phyloP scores from a whole-genome alignment of 768 basidiomycete species.

The Kwoniella newhampshirensis region DNA sequence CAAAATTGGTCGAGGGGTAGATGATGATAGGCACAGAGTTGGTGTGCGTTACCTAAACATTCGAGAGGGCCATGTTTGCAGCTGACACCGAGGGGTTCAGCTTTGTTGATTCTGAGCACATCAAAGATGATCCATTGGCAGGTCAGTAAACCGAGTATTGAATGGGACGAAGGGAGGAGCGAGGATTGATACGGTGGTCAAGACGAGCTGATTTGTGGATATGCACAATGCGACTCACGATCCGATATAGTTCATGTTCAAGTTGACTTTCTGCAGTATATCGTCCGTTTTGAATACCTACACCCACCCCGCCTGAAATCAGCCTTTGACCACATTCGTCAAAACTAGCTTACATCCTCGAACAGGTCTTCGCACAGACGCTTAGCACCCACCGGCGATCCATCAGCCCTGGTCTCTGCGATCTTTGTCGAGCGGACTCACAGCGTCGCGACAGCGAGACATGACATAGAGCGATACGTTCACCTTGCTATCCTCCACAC shows the following conservation, averaged over 20 bases:
- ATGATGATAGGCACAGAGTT: conserved; percentile 64
- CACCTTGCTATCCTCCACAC: conserved; percentile 18
- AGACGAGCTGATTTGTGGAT: not conserved
- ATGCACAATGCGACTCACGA: conserved; percentile 58
- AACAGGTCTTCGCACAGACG: conserved; percentile 75
- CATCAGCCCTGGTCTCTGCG: conserved; percentile 1
- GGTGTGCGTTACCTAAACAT: conserved; percentile 80
- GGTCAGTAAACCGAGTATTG: no score
- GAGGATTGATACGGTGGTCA: not conserved
- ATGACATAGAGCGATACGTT: conserved; percentile 57
- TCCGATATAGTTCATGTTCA: conserved; percentile 72
- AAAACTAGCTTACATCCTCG: conserved; percentile 59
- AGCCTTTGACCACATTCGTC: not conserved
- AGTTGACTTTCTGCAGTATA: conserved; percentile 65
- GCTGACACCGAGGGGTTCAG: conserved; percentile 59
- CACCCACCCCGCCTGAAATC: not conserved
- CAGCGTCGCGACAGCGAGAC: conserved; percentile 77
- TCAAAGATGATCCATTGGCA: no score
- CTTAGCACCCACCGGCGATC: conserved; percentile 13
- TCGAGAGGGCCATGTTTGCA: conserved; percentile 80
- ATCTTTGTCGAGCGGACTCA: conserved; percentile 22
- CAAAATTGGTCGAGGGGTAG: conserved; percentile 51
- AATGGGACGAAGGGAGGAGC: not conserved
- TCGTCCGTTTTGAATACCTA: conserved; percentile 56
- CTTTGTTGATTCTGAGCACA: conserved; percentile 28